Conservation (phyloP, 768 basidiomycete genomes). For the Mycena indigotica region DNA sequence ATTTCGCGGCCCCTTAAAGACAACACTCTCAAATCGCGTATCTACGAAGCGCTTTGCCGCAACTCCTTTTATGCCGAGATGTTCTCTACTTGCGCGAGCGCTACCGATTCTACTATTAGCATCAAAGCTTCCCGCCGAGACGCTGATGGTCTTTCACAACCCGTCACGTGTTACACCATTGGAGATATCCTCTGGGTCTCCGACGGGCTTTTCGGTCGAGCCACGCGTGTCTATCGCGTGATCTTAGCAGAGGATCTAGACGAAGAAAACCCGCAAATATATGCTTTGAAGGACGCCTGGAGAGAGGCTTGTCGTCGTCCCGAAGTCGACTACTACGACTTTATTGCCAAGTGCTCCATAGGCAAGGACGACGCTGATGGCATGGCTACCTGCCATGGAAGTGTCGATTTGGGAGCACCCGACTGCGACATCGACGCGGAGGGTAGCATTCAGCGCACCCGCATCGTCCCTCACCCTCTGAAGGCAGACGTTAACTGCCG, state of each 20-base stretch:
- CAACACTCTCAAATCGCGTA: background rate
- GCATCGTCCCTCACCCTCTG: background rate
- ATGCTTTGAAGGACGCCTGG: conserved; percentile 14
- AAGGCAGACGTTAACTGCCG: background rate
- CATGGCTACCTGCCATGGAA: conserved; percentile 12
- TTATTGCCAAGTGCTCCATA: background rate
- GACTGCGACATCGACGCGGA: background rate
- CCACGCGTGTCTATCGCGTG: background rate
- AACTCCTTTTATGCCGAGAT: background rate
- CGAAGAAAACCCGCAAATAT: background rate
- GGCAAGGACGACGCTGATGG: background rate
- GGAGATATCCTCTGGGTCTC: background rate
- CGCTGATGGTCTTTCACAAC: no score
- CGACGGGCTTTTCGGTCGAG: background rate
- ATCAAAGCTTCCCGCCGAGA: background rate
- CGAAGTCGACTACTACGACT: conserved; percentile 14
- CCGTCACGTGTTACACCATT: no score
- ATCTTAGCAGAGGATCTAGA: background rate
- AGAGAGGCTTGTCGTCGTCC: conserved; percentile 7
- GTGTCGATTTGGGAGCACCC: background rate
- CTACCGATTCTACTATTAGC: background rate
- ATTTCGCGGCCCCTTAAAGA: background rate
- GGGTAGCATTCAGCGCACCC: background rate
- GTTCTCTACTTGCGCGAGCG: background rate
- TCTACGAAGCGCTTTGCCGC: background rate